Evolutionary conservation across 1,284 basidiomycete genomes (phyloP), one percentile per base, ranked within the genome.

Genomic region (Ustanciosporium gigantosporum): DNA sequence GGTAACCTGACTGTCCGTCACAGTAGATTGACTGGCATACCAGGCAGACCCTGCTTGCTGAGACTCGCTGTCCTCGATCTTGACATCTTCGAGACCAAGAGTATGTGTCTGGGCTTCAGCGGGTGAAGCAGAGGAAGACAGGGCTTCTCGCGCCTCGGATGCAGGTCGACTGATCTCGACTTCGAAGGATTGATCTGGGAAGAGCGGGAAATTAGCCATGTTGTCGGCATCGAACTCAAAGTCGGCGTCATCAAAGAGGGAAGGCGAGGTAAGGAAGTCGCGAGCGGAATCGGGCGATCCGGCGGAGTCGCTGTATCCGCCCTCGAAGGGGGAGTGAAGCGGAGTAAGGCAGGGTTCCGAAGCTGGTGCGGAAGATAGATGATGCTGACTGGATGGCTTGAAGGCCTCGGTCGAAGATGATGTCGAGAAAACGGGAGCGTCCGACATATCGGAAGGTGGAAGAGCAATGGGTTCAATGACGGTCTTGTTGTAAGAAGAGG

Each of bases 271-370:
- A 38, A 55, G 50, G 22, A 65, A 65, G 45, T 65, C 61, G 19
- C 61, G 61, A 23, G 53, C 49, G 25, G 61, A 65, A 41, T 58
- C 43, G 21, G 61, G 61, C 27, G 61, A 65, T 31, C 48, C 60
- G 5, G 41, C 50, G 21, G 61, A 59, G 37, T 59, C 55, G 36
- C 34, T 51, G 41, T 55, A 59, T 46, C 50, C 58, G 6, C 38
- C 44, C 39, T 65, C 55, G 44, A 50, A 53, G 4, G 53, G 55
- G 31, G 50, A 46, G n/a, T 43, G 55, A n/a, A 41, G 49, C 20
- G 59, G 59, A 4, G 53, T 62, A 25, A 62, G 32, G 4, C 44
- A 36, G 7, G 53, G 34, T 13, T 45, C 38, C 16, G 42, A 39
- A n/a, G 34, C 20, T 9, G 36, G 31, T 21, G 44, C 9, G 21